Evolutionary conservation across 2,329 filamentous ascomycete species (phyloP).

Genomic region (Penicillium sp.): DNA sequence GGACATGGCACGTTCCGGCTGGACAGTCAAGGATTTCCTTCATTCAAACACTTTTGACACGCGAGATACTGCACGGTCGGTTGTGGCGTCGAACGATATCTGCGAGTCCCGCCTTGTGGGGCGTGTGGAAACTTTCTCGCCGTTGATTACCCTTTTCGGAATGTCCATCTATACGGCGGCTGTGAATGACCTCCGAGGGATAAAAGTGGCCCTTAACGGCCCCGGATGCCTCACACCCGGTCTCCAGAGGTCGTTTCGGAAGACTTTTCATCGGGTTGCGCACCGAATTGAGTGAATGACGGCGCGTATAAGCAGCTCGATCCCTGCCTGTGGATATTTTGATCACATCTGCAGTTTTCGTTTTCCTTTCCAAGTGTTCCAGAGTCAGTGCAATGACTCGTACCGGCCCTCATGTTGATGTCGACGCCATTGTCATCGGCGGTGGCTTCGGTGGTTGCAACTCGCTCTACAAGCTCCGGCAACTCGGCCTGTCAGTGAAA

Average conservation of each 20-base stretch:
- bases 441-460: constrained; percentile 45
- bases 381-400: constrained; percentile 6
- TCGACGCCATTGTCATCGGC: constrained; percentile 47
- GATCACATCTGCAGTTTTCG: not conserved
- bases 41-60: not conserved
- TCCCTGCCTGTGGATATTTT: not conserved
- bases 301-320: not conserved
- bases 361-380: not conserved
- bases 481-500: constrained; percentile 41
- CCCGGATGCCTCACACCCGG: constrained; percentile 3
- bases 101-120: constrained; percentile 3
- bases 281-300: not conserved
- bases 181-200: not conserved
- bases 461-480: constrained; percentile 42
- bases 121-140: constrained; percentile 12
- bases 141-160: constrained; percentile 13
- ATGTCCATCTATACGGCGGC: constrained; percentile 3
- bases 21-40: constrained; percentile 1
- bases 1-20: constrained; percentile 8
- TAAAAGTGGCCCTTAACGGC: not conserved
- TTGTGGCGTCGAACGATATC: not conserved
- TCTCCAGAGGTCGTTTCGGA: not conserved
- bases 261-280: not conserved
- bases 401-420: constrained; percentile 3
- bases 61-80: not conserved